phyloP scores from a whole-genome alignment of 129 eudicot species.

The Tagetes patula region DNA sequence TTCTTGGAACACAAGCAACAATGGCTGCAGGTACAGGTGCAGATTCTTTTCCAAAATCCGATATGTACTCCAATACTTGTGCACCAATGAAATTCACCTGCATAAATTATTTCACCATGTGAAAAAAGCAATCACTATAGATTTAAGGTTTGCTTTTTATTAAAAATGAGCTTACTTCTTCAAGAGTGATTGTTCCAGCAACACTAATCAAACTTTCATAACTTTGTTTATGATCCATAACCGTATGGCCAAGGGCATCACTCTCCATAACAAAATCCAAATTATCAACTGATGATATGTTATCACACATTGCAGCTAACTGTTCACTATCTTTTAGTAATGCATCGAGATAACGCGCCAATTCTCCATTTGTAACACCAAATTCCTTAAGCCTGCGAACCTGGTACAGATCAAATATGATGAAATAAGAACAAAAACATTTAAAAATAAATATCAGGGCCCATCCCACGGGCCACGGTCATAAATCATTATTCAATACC shows the following conservation, averaged over 20 bases:
- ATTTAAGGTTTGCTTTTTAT: neutral
- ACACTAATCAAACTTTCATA: slow-evolving; percentile 84
- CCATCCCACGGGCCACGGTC: neutral
- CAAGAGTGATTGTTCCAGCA: slow-evolving; percentile 89
- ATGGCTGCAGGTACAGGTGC: slow-evolving; percentile 96
- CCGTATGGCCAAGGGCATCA: slow-evolving; percentile 91
- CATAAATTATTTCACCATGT: slow-evolving; percentile 11
- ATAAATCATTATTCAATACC: slow-evolving; percentile 41
- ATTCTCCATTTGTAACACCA: slow-evolving; percentile 96
- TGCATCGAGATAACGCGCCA: slow-evolving; percentile 89
- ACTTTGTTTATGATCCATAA: slow-evolving; percentile 97
- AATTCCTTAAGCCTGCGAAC: slow-evolving; percentile 97
- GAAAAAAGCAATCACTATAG: neutral
- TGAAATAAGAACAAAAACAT: slow-evolving; percentile 10
- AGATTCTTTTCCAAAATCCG: slow-evolving; percentile 87
- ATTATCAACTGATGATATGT: slow-evolving; percentile 88
- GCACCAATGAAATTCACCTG: slow-evolving; percentile 87
- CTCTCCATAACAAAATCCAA: slow-evolving; percentile 96
- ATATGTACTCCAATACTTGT: slow-evolving; percentile 81
- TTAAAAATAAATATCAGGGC: neutral
- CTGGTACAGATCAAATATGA: slow-evolving; percentile 34
- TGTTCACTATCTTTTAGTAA: slow-evolving; percentile 93
- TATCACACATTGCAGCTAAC: slow-evolving; percentile 96
- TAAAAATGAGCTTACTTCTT: slow-evolving; percentile 60
- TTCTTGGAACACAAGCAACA: slow-evolving; percentile 94